Base-by-base conservation (phyloP, 306 rosid genomes). In the Vachellia pachyceras region DNA sequence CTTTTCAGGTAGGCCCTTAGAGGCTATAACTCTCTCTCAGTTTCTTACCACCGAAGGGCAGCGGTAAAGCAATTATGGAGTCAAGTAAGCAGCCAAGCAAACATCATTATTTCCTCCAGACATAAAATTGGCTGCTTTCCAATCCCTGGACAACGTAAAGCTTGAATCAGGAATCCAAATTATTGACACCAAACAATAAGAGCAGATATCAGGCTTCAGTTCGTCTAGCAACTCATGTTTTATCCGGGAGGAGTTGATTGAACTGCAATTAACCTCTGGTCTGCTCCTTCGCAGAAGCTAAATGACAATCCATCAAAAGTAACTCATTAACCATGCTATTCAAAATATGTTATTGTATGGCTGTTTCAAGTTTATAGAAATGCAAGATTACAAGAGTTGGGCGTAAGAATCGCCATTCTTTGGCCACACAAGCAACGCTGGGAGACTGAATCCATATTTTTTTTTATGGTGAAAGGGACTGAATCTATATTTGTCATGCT, bases 401-500 rank as follows among this genome's bases (percentile, higher is more conserved):
- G 55, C 8, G 15, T 49, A 49, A 49, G 55, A 49, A 49, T 15
- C 18, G 20, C 55, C n/a, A 69, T 75, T 44, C 40, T 47, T 47
- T 18, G 22, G 10, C 9, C 23, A 46, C 69, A 39, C 37, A 40
- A 65, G 61, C 72, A 76, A 47, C 44, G 46, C 11, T 63, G 57
- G 50, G 52, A 8, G 44, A 5, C 25, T 54, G 42, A 49, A 77
- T 71, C 52, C 29, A 55, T 13, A 71, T 71, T 36, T 76, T n/a
- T n/a, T n/a, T n/a, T n/a, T n/a, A n/a, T n/a, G n/a, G n/a, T n/a
- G n/a, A n/a, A n/a, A n/a, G n/a, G n/a, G 44, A 5, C 25, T 54
- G 42, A 49, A 77, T 71, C 52, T 39, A 55, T 13, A 71, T 71
- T 36, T 76, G 37, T 67, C 50, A 68, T 41, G 49, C 18, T 5